phyloP scores from a whole-genome alignment of 805 yeast genomes.

The Sugiyamaella chiloensis region DNA sequence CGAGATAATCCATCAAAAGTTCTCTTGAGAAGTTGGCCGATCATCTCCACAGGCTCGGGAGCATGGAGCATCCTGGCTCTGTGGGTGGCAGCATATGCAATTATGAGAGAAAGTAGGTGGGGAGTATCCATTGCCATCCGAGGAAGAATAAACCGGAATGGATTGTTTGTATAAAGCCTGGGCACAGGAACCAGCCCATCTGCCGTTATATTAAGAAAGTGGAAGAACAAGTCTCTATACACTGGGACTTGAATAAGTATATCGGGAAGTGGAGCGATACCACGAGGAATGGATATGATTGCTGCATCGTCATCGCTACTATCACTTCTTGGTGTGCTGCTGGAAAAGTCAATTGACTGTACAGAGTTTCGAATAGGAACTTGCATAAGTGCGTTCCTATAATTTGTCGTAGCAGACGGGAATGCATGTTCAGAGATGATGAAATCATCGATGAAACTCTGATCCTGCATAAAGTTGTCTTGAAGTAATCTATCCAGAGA shows the following conservation, averaged over 20 bases:
- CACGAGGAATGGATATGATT: conserved; percentile 30
- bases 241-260: conserved; percentile 55
- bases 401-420: background rate
- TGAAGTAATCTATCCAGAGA: conserved; percentile 3
- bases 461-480: conserved; percentile 14
- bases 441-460: conserved; percentile 15
- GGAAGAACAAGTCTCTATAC: conserved; percentile 59
- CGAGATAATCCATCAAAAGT: conserved; percentile 56
- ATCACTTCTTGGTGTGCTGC: background rate
- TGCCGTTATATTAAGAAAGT: conserved; percentile 60
- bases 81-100: conserved; percentile 51
- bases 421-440: conserved; percentile 17
- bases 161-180: conserved; percentile 53
- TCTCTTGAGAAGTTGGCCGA: conserved; percentile 52
- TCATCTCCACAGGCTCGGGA: conserved; percentile 34
- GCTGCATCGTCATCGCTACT: conserved; percentile 5
- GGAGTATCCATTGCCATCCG: conserved; percentile 61
- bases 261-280: conserved; percentile 55
- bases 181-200: conserved; percentile 65
- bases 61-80: conserved; percentile 19
- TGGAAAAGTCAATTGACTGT: background rate
- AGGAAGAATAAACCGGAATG: conserved; percentile 63
- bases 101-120: conserved; percentile 51
- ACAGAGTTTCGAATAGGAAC: conserved; percentile 13
- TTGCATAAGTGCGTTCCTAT: conserved; percentile 12